Percentiles rank a stretch among this genome's conserved stretches.
Conservation (phyloP, 305 asterid genomes). For the Fraxinus paxiana region DNA sequence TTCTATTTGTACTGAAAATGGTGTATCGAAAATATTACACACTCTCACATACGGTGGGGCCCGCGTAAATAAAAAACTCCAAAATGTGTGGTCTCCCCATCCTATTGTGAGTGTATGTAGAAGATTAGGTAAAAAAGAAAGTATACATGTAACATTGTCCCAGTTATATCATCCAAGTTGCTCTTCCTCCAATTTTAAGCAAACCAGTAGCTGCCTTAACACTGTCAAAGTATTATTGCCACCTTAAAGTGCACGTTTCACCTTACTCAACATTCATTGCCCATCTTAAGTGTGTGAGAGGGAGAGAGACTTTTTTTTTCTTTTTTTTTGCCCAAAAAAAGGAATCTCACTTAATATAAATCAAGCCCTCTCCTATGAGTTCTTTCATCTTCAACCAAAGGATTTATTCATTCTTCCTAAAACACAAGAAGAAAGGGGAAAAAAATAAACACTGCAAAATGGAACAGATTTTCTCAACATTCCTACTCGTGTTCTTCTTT, state of each 20-base stretch:
- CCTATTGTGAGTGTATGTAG: too few species aligned
- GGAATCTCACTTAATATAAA: constrained; percentile 20
- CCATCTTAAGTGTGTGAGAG: constrained; percentile 2
- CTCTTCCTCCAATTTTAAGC: constrained; percentile 44
- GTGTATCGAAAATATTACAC: too few species aligned
- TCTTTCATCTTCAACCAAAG: constrained; percentile 6
- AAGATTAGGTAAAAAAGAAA: too few species aligned
- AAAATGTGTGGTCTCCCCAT: too few species aligned
- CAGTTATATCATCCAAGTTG: constrained; percentile 14
- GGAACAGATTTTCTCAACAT: constrained; percentile 14
- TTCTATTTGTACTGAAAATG: too few species aligned
- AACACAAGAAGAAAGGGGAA: neutral
- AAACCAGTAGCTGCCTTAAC: constrained; percentile 36
- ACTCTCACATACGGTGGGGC: neutral
- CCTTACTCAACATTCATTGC: constrained; percentile 23
- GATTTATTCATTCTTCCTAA: neutral
- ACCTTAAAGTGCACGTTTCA: neutral
- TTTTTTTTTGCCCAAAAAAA: neutral
- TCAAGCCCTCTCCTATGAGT: neutral
- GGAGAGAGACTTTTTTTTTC: neutral
- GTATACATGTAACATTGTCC: too few species aligned
- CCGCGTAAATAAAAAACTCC: too few species aligned
- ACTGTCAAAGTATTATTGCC: constrained; percentile 24
- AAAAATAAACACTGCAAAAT: neutral
- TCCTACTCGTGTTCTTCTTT: constrained; percentile 21